These are phyloP conservation scores for Dictyostelium brefeldianum DNA, from an alignment of 78 protist genomes.

Conservation along the genomic window DNA sequence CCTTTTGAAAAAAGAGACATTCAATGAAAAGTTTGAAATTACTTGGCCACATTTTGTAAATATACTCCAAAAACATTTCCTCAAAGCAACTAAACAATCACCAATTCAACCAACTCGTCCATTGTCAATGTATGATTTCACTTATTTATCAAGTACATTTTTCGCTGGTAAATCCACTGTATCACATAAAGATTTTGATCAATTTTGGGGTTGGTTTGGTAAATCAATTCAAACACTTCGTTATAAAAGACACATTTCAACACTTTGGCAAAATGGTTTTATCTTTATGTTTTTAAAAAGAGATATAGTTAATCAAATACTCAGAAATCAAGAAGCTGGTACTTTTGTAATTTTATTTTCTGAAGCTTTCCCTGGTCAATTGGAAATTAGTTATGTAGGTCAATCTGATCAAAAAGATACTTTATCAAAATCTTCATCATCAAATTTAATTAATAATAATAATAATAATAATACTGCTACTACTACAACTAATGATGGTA, in stretches of 20 bases:
- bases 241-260: constrained; percentile 75
- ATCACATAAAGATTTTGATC: constrained; percentile 77
- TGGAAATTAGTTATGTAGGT: constrained; percentile 59
- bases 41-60: constrained; percentile 83
- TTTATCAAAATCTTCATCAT: not conserved
- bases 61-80: constrained; percentile 81
- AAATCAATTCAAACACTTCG: constrained; percentile 80
- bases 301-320: constrained; percentile 37
- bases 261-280: constrained; percentile 79
- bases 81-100: constrained; percentile 84
- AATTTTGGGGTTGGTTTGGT: constrained; percentile 88
- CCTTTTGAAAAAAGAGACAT: constrained; percentile 64
- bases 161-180: constrained; percentile 52
- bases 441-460: not conserved
- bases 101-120: constrained; percentile 78
- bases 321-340: constrained; percentile 73
- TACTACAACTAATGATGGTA: not conserved
- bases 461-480: no score
- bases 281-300: constrained; percentile 78
- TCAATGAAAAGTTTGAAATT: constrained; percentile 77
- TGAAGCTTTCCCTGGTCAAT: constrained; percentile 77
- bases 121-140: constrained; percentile 73
- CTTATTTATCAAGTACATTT: constrained; percentile 42
- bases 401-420: constrained; percentile 8
- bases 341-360: constrained; percentile 80